Evolutionary conservation across 805 yeast genomes (phyloP), one percentile per base, ranked within the genome.

Genomic region (Cyberlindnera suaveolens): DNA sequence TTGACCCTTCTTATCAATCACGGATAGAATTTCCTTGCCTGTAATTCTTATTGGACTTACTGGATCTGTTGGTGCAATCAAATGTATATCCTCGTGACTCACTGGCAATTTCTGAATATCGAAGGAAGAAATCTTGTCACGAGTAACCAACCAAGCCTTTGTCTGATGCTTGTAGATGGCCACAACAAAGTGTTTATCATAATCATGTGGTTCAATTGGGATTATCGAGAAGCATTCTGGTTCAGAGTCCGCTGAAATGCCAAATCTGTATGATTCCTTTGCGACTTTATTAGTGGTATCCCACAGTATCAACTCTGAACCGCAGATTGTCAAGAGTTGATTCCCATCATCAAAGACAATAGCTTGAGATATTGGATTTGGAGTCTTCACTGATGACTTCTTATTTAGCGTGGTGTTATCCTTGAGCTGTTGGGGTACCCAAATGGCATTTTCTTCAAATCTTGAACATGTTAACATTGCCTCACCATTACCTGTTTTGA

Each of bases 401-500:
- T 66, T 61, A 18, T 51, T 57, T 17, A 74, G 53, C 1, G 73
- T 64, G 1, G 61, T 59, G 10, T 64, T 60, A 10, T 59, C 58
- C 31, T 54, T 51, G 10, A 71, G 46, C 6, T 45, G 38, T 41
- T 65, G 60, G 0, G 82, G 76, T 11, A 58, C 56, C 91, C 91
- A 83, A 3, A 83, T 61, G 35, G 72, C 70, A 51, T 77, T 79
- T 46, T 80, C 85, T 35, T 74, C 74, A 52, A 80, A 83, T 48
- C 88, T 65, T 7, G 83, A 75, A 11, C 72, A 61, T 1, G 88
- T 75, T 10, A 84, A 59, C 47, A 81, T 59, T 0, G 84, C 72
- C 23, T 71, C 66, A 31, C 90, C 91, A 54, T 79, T 77, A 6
- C 78, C 66, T 1, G 95, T 83, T 52, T 89, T 77, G 15, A 77